These are phyloP conservation scores for Magnolia officinalis DNA, from an alignment of 164 flowering plant species.

Conservation along the genomic window DNA sequence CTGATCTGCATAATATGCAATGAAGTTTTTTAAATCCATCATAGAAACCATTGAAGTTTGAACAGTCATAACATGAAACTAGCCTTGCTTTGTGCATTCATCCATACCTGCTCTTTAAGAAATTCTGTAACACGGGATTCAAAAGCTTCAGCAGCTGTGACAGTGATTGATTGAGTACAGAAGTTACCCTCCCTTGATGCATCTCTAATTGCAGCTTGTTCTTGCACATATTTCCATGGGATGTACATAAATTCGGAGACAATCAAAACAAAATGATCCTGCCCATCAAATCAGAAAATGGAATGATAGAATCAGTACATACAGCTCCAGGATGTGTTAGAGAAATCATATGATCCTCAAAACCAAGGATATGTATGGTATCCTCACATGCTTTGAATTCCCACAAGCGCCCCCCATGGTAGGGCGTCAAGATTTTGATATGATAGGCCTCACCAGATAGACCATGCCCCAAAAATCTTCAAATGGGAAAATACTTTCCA, in stretches of 20 bases:
- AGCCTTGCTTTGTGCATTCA: not conserved
- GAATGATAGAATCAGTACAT: not conserved
- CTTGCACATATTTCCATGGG: slow-evolving; percentile 85
- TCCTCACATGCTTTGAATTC: not conserved
- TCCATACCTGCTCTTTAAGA: slow-evolving; percentile 63
- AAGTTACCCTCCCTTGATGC: slow-evolving; percentile 38
- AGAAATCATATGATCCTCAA: not conserved
- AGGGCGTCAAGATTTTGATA: no score
- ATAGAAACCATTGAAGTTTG: slow-evolving; percentile 2
- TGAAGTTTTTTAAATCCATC: not conserved
- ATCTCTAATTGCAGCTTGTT: slow-evolving; percentile 45
- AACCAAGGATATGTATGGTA: not conserved
- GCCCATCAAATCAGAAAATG: slow-evolving; percentile 16
- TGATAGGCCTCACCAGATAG: not conserved
- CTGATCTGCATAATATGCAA: slow-evolving; percentile 52
- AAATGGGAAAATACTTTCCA: not conserved
- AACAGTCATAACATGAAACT: not conserved
- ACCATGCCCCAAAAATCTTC: not conserved
- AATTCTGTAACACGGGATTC: slow-evolving; percentile 50
- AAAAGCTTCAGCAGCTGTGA: slow-evolving; percentile 62
- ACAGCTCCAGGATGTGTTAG: not conserved
- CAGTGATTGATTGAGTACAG: slow-evolving; percentile 87
- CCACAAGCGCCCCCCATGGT: no score
- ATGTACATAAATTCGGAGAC: slow-evolving; percentile 77
- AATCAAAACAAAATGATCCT: slow-evolving; percentile 75